These are phyloP conservation scores for Plantago lanceolata DNA, from an alignment of 305 asterid genomes.

Conservation along the genomic window DNA sequence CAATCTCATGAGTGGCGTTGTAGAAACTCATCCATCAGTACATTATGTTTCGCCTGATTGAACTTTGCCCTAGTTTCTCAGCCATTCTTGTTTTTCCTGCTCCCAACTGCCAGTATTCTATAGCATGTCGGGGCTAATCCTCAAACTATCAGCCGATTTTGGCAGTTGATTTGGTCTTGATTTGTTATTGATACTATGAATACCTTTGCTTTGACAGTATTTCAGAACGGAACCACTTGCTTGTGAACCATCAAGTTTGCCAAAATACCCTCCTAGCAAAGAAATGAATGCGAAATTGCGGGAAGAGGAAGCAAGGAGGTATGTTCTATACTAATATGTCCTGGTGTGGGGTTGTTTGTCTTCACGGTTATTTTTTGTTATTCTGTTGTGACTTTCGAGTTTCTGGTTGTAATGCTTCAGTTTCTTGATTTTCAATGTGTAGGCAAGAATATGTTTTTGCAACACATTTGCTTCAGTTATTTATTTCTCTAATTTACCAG, in stretches of 20 bases:
- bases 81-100: neutral
- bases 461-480: no score
- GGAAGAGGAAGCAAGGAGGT: constrained; percentile 77
- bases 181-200: constrained; percentile 12
- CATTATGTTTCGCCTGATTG: neutral
- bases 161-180: neutral
- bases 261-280: constrained; percentile 82
- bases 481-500: neutral
- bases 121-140: neutral
- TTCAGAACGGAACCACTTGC: constrained; percentile 73
- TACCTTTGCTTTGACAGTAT: constrained; percentile 40
- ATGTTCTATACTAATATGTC: neutral
- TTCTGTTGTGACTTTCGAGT: neutral
- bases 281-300: constrained; percentile 82
- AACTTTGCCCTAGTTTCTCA: neutral
- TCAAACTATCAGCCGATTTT: neutral
- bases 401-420: neutral
- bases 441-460: neutral
- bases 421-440: neutral
- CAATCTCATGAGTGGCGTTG: no score
- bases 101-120: neutral
- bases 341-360: neutral
- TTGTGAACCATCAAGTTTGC: constrained; percentile 72
- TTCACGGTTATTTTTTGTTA: constrained; percentile 5
- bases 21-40: no score